Evolutionary conservation across 305 asterid species (phyloP).

Genomic region (Petunia hybrid): DNA sequence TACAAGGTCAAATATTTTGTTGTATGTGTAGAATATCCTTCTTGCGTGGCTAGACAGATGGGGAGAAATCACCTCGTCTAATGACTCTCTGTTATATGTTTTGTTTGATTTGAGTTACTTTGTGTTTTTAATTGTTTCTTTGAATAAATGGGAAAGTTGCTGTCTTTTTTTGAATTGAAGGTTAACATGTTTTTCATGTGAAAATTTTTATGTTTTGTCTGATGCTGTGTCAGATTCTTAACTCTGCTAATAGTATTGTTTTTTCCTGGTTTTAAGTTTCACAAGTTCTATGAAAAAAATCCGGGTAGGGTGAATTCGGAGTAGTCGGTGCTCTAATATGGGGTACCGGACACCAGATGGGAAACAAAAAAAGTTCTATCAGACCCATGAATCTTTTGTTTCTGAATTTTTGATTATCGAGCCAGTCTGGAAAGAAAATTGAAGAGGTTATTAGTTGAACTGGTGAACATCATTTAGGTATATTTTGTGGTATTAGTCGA

Average conservation of each 20-base stretch:
- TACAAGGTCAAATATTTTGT: too few relatives aligned
- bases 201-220: neutral
- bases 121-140: neutral
- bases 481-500: neutral
- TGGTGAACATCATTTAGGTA: conserved; percentile 3
- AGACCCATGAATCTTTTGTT: neutral
- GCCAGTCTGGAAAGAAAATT: neutral
- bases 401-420: neutral
- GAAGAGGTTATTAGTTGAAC: neutral
- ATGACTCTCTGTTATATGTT: too few relatives aligned
- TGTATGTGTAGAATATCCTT: too few relatives aligned
- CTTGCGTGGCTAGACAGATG: too few relatives aligned
- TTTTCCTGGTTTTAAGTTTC: too few relatives aligned
- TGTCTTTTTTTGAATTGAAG: neutral
- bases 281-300: too few relatives aligned
- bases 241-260: neutral
- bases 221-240: neutral
- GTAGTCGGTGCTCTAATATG: too few relatives aligned
- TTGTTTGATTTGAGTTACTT: too few relatives aligned
- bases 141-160: neutral
- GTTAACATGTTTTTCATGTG: neutral
- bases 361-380: neutral
- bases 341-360: too few relatives aligned
- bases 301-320: too few relatives aligned
- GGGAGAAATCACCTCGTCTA: too few relatives aligned